Base-by-base conservation (phyloP, 2,329 filamentous ascomycete species). In the Fusarium vanettenii region DNA sequence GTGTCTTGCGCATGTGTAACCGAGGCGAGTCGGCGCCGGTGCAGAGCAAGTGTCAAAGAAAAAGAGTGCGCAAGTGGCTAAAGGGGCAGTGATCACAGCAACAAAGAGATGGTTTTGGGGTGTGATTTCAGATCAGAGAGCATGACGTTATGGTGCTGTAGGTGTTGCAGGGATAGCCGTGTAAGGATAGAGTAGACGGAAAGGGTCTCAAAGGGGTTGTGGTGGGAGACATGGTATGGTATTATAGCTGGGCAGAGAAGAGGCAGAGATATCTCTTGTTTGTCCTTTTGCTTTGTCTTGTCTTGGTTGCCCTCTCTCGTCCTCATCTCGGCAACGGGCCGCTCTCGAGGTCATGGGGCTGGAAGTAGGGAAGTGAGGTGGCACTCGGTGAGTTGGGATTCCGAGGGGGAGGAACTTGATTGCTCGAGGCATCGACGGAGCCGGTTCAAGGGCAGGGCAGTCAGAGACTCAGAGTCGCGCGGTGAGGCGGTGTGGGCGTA, bases 1-100 rank as follows among this genome's bases (percentile, higher is more conserved):
- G 66, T 69, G 76, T 72, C 72, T 76, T 77, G 63, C 74, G 78
- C 81, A 83, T 82, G 65, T 64, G 74, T 70, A 60, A 41, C 57
- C 65, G 60, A 63, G 50, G 55, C 65, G 31, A 60, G 68, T 52
- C 16, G 64, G 69, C 52, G 61, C 63, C 55, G 65, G 48, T 62
- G 31, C 11, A 64, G 65, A 66, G 45, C n/a, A 55, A 29, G 37
- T 55, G 48, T 57, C 7, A 39, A 48, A 62, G 56, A 31, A 57
- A 25, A 29, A 61, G 29, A 68, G n/a, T 62, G 52, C 35, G 48
- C 52, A 70, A 45, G 43, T 64, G 62, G 48, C 39, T 60, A 67
- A 70, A 39, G 59, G 56, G 60, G 50, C 64, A 70, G 60, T 57
- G 63, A 63, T 68, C 60, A 73, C 59, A 70, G 65, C 33, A 76